phyloP scores from a whole-genome alignment of 768 basidiomycete species.

The Tricholoma furcatifolium region DNA sequence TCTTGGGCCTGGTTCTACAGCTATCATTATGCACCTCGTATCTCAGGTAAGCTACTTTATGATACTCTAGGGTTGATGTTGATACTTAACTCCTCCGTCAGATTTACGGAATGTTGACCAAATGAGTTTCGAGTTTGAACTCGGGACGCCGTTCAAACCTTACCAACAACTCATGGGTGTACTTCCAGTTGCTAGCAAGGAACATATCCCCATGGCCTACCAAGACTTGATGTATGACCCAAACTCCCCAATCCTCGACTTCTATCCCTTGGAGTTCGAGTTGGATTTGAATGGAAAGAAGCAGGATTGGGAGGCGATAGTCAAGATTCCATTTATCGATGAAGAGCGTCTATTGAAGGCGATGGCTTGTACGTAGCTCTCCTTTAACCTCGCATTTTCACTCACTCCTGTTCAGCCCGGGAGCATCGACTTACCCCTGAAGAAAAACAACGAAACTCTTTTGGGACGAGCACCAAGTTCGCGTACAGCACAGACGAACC shows the following conservation, averaged over 20 bases:
- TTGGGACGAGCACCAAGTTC: constrained; percentile 82
- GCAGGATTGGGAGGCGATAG: constrained; percentile 97
- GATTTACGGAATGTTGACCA: constrained; percentile 69
- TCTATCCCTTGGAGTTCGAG: constrained; percentile 92
- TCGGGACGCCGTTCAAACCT: constrained; percentile 88
- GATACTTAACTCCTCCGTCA: constrained; percentile 19
- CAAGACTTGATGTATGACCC: constrained; percentile 88
- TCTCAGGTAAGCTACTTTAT: constrained; percentile 65
- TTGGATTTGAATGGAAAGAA: constrained; percentile 97
- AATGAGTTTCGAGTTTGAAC: constrained; percentile 82
- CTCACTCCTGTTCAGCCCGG: constrained; percentile 48
- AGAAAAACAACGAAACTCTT: constrained; percentile 73
- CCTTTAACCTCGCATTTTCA: neutral
- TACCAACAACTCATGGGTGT: constrained; percentile 99
- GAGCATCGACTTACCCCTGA: constrained; percentile 76
- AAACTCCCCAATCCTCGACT: constrained; percentile 87
- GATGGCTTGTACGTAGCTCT: constrained; percentile 64
- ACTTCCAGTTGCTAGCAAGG: constrained; percentile 85
- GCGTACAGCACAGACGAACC: constrained; percentile 62
- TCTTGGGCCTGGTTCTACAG: constrained; percentile 99
- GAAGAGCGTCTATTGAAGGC: constrained; percentile 73
- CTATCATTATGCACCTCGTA: constrained; percentile 96
- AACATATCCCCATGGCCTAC: constrained; percentile 85
- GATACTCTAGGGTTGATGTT: neutral
- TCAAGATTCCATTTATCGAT: constrained; percentile 98